phyloP scores from a whole-genome alignment of 2,329 filamentous ascomycete genomes.

The Pseudohalonectria lignicola region DNA sequence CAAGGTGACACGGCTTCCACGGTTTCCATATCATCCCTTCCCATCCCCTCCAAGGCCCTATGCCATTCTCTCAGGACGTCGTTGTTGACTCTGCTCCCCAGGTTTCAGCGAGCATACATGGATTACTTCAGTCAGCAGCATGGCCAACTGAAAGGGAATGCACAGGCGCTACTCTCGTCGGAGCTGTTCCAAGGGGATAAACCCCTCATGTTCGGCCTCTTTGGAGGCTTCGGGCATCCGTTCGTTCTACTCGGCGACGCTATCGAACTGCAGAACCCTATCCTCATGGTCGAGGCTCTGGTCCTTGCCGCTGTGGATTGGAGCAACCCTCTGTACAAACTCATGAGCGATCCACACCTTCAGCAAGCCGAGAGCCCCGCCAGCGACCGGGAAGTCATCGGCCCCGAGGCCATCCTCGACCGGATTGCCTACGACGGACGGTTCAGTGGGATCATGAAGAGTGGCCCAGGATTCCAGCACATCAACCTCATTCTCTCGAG shows the following conservation, averaged over 20 bases:
- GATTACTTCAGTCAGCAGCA: constrained; percentile 14
- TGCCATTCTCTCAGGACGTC: neutral
- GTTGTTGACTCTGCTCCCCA: neutral
- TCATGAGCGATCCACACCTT: constrained; percentile 8
- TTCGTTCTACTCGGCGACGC: constrained; percentile 12
- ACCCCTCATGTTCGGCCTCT: constrained; percentile 13
- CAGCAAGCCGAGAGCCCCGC: neutral
- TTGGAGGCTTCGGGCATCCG: constrained; percentile 11
- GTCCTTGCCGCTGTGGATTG: constrained; percentile 12
- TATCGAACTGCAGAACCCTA: constrained; percentile 10
- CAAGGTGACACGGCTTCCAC: neutral
- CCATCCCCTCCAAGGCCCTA: neutral
- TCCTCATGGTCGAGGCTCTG: constrained; percentile 12
- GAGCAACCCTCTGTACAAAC: constrained; percentile 8
- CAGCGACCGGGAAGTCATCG: neutral
- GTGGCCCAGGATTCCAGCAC: constrained; percentile 11
- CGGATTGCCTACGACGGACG: constrained; percentile 13
- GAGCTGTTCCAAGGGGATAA: constrained; percentile 6
- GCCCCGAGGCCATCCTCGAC: constrained; percentile 10
- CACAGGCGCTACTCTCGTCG: constrained; percentile 8
- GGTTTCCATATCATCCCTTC: neutral
- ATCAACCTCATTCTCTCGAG: constrained; percentile 9
- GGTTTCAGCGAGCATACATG: constrained; percentile 15
- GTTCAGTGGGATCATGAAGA: constrained; percentile 13
- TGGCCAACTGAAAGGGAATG: constrained; percentile 8